phyloP scores from a whole-genome alignment of 2,329 filamentous ascomycete species.

The Trichoderma lentiforme region DNA sequence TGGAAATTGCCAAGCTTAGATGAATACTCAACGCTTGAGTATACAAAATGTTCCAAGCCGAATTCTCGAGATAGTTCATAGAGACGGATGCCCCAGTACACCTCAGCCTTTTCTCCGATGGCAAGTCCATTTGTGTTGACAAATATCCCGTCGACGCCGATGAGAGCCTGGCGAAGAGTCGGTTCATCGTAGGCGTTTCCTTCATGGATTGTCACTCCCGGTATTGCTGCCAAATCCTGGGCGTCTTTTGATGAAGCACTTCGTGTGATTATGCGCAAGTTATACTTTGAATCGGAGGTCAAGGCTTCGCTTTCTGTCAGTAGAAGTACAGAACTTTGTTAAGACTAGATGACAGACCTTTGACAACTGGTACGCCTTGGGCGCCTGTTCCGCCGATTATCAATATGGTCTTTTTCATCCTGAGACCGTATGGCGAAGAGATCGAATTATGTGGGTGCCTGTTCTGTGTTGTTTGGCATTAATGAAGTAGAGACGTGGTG shows the following conservation, averaged over 20 bases:
- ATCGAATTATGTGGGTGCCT: not conserved
- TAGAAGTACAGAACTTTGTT: not conserved
- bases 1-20: not conserved
- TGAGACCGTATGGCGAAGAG: not conserved
- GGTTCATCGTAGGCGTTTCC: not conserved
- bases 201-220: not conserved
- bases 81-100: slow-evolving; percentile 1
- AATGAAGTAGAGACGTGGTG: not conserved
- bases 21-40: not conserved
- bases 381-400: not conserved
- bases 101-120: slow-evolving; percentile 3
- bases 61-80: slow-evolving; percentile 4
- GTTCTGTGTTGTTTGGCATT: not conserved
- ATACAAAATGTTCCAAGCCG: not conserved
- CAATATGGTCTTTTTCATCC: not conserved
- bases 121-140: slow-evolving; percentile 5
- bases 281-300: not conserved
- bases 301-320: not conserved
- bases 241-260: not conserved
- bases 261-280: not conserved
- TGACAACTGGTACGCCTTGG: not conserved
- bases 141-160: not conserved
- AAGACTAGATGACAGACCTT: not conserved
- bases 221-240: not conserved
- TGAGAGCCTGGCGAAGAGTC: not conserved